Conservation (phyloP, 441 rosid species). For the Cnidoscolus chayamansa region DNA sequence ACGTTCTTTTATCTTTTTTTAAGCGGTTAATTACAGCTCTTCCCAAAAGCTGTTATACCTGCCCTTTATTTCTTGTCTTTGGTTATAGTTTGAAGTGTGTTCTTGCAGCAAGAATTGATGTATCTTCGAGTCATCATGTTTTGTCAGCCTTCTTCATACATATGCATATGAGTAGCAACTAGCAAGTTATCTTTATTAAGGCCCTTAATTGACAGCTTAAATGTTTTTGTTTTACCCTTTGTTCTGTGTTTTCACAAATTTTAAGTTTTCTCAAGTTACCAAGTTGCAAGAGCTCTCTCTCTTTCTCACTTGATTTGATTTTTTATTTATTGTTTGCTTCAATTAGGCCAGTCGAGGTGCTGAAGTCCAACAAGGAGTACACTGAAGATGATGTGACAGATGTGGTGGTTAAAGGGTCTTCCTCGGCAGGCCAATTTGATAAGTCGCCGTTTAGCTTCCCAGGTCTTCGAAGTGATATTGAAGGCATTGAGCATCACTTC, state of each 20-base stretch:
- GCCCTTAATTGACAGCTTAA: not conserved
- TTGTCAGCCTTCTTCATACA: not conserved
- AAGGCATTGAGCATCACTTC: slow-evolving; percentile 54
- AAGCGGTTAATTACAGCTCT: not conserved
- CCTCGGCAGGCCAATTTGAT: slow-evolving; percentile 26
- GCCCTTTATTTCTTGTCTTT: not conserved
- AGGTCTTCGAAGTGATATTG: slow-evolving; percentile 67
- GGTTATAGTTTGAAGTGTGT: not conserved
- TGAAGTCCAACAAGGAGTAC: slow-evolving; percentile 64
- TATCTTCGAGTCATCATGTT: not conserved
- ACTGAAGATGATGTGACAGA: slow-evolving; percentile 76
- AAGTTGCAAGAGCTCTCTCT: not conserved
- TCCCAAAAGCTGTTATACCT: not conserved
- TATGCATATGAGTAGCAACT: not conserved
- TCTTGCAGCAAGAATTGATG: not conserved
- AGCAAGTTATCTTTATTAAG: not conserved
- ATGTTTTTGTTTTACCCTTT: not conserved
- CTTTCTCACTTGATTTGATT: not conserved
- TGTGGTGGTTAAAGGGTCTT: slow-evolving; percentile 40
- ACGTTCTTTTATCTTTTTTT: not conserved
- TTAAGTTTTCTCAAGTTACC: not conserved
- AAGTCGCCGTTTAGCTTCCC: slow-evolving; percentile 57
- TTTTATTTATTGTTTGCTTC: slow-evolving; percentile 8
- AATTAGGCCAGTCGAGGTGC: slow-evolving; percentile 61
- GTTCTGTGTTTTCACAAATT: not conserved